Percentiles rank a stretch among this genome's conserved stretches.
Evolutionary conservation across 2,329 filamentous ascomycete genomes (phyloP).

Genomic region (Penicillium sp.): DNA sequence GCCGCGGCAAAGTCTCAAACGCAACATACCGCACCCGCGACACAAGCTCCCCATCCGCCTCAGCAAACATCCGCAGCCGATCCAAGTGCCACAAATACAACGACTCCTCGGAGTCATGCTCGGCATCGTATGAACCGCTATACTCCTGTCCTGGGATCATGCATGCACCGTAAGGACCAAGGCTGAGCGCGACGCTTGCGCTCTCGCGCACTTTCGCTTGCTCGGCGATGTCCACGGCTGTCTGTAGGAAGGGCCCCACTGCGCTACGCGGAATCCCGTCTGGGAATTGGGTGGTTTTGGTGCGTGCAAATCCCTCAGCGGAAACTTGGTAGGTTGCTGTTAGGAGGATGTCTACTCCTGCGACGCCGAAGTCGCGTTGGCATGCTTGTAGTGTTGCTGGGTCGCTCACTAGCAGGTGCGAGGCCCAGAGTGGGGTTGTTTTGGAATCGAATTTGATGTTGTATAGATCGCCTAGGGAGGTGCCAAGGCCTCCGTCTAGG

Average conservation of each 20-base stretch:
- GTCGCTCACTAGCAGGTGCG: constrained; percentile 59
- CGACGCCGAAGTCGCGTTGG: constrained; percentile 55
- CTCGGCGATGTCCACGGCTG: constrained; percentile 38
- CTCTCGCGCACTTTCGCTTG: constrained; percentile 25
- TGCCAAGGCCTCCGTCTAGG: constrained; percentile 67
- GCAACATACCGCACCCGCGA: constrained; percentile 55
- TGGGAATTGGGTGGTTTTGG: constrained; percentile 44
- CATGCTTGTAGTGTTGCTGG: constrained; percentile 53
- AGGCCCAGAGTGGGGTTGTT: constrained; percentile 62
- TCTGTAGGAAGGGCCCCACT: constrained; percentile 45
- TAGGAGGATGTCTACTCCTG: constrained; percentile 61
- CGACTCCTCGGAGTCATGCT: constrained; percentile 44
- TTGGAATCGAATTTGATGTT: constrained; percentile 49
- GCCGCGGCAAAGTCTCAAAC: constrained; percentile 64
- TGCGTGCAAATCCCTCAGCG: constrained; percentile 54
- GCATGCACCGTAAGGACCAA: constrained; percentile 66
- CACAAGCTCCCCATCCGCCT: constrained; percentile 30
- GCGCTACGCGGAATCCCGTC: constrained; percentile 43
- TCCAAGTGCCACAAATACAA: constrained; percentile 58
- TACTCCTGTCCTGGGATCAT: constrained; percentile 65
- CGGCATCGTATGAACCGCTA: constrained; percentile 57
- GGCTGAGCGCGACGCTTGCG: constrained; percentile 50
- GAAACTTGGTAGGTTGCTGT: constrained; percentile 68
- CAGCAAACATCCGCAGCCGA: constrained; percentile 52
- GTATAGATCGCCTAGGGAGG: constrained; percentile 60